A percentile compares a stretch with the other conserved stretches of the same genome.
Evolutionary conservation across 495 filamentous ascomycete species (phyloP).

Genomic region (Penicillium steckii): DNA sequence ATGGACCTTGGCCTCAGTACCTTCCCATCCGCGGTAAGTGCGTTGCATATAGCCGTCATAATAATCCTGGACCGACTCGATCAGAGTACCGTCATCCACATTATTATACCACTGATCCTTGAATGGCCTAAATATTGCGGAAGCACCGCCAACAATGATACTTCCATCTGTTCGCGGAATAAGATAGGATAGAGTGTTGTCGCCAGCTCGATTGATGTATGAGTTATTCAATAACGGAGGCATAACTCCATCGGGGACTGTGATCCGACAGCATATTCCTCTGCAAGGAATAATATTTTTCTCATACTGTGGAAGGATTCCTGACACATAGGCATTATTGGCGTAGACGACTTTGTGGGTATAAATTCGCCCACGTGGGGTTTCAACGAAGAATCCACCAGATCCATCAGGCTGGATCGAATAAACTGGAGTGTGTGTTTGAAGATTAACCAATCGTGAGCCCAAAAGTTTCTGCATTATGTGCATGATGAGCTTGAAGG

Average conservation of each 20-base stretch:
- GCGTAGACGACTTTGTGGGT: constrained; percentile 61
- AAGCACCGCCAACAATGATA: constrained; percentile 65
- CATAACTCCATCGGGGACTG: constrained; percentile 58
- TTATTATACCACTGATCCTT: constrained; percentile 55
- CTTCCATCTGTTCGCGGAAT: constrained; percentile 64
- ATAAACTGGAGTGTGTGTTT: constrained; percentile 58
- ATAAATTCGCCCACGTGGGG: constrained; percentile 50
- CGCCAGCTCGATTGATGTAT: constrained; percentile 32
- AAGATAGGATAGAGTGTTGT: constrained; percentile 53
- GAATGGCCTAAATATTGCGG: constrained; percentile 48
- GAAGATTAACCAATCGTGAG: constrained; percentile 54
- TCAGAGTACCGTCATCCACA: constrained; percentile 52
- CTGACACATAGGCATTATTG: constrained; percentile 71
- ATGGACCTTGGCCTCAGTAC: constrained; percentile 36
- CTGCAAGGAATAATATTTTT: constrained; percentile 59
- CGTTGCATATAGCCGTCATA: constrained; percentile 52
- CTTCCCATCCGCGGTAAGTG: constrained; percentile 43
- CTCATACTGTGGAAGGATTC: constrained; percentile 53
- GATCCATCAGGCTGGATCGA: constrained; percentile 29
- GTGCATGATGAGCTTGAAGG: constrained; percentile 63
- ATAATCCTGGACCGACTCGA: constrained; percentile 58
- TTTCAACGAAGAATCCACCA: constrained; percentile 49
- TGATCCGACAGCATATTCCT: constrained; percentile 62
- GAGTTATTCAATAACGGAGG: constrained; percentile 33
- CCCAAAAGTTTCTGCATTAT: constrained; percentile 52